Conservation (phyloP, 768 basidiomycete species). For the Coprinellus aureogranulatus region DNA sequence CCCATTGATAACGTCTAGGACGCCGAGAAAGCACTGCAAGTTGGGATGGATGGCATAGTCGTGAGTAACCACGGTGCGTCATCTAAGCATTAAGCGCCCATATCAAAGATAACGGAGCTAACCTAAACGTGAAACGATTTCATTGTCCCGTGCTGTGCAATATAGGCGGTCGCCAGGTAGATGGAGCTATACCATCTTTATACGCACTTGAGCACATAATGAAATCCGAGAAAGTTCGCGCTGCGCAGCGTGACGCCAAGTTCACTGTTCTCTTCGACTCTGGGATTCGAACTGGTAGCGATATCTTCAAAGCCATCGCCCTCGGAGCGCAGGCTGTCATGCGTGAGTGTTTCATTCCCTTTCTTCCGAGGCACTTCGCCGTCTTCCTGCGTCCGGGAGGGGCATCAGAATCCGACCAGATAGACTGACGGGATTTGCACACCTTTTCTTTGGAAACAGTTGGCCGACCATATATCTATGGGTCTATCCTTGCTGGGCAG, state of each 20-base stretch:
- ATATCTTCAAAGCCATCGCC: slow-evolving; percentile 82
- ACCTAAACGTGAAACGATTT: not conserved
- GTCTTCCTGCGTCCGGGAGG: not conserved
- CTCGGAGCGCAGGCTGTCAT: slow-evolving; percentile 82
- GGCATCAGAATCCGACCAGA: not conserved
- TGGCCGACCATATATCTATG: slow-evolving; percentile 75
- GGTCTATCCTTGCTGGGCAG: slow-evolving; percentile 66
- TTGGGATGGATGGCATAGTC: slow-evolving; percentile 68
- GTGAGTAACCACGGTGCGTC: slow-evolving; percentile 76
- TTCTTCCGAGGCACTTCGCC: not conserved
- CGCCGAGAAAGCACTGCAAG: slow-evolving; percentile 65
- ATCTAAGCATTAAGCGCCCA: not conserved
- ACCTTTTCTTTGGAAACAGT: slow-evolving; percentile 37
- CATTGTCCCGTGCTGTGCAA: not conserved
- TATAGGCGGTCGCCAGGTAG: slow-evolving; percentile 69
- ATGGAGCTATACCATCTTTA: slow-evolving; percentile 74
- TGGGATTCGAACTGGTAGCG: slow-evolving; percentile 79
- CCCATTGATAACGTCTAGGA: slow-evolving; percentile 35
- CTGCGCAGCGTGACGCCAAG: slow-evolving; percentile 57
- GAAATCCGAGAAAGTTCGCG: slow-evolving; percentile 55
- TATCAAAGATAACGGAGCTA: not conserved
- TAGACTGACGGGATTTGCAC: not conserved
- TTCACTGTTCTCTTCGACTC: slow-evolving; percentile 75
- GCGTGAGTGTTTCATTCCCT: slow-evolving; percentile 39
- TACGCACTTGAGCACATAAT: slow-evolving; percentile 69